phyloP scores from a whole-genome alignment of 164 flowering plant genomes.

The Taxillus chinensis region DNA sequence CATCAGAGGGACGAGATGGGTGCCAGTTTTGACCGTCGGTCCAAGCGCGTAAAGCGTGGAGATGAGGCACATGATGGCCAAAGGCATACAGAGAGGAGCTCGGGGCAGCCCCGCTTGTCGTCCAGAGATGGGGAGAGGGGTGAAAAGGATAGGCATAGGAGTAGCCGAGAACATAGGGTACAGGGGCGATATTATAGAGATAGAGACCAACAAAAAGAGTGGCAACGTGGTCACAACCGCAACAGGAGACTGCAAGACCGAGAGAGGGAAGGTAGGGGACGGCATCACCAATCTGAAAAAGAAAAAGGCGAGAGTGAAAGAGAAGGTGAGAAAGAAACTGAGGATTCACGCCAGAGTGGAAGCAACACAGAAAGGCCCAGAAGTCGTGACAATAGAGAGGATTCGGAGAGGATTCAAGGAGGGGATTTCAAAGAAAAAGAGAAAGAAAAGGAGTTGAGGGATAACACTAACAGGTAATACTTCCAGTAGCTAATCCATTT shows the following conservation, averaged over 20 bases:
- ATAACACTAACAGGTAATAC: slow-evolving; percentile 18
- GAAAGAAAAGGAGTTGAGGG: slow-evolving; percentile 23
- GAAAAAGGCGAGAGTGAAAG: slow-evolving; percentile 25
- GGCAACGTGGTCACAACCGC: slow-evolving; percentile 14
- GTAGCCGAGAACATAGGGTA: slow-evolving; percentile 41
- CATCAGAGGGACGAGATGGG: slow-evolving; percentile 29
- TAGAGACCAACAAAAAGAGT: slow-evolving; percentile 26
- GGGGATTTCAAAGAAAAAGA: slow-evolving; percentile 17
- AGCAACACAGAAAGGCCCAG: slow-evolving; percentile 51
- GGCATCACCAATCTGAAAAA: slow-evolving; percentile 17
- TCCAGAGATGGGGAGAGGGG: slow-evolving; percentile 45
- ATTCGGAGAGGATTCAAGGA: slow-evolving; percentile 17
- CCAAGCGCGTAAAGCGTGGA: slow-evolving; percentile 34
- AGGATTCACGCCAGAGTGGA: slow-evolving; percentile 48
- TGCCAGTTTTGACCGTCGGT: slow-evolving; percentile 24
- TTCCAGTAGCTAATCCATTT: not conserved
- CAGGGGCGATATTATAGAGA: slow-evolving; percentile 23
- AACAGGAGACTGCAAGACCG: slow-evolving; percentile 6
- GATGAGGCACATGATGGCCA: slow-evolving; percentile 37
- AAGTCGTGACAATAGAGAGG: slow-evolving; percentile 36
- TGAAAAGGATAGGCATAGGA: slow-evolving; percentile 38
- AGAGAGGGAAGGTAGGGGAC: slow-evolving; percentile 21
- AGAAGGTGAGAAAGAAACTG: slow-evolving; percentile 17
- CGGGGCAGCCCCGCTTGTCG: slow-evolving; percentile 24
- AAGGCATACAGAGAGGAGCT: slow-evolving; percentile 31